phyloP scores from a whole-genome alignment of 441 rosid genomes.

The Oxalis stricta region DNA sequence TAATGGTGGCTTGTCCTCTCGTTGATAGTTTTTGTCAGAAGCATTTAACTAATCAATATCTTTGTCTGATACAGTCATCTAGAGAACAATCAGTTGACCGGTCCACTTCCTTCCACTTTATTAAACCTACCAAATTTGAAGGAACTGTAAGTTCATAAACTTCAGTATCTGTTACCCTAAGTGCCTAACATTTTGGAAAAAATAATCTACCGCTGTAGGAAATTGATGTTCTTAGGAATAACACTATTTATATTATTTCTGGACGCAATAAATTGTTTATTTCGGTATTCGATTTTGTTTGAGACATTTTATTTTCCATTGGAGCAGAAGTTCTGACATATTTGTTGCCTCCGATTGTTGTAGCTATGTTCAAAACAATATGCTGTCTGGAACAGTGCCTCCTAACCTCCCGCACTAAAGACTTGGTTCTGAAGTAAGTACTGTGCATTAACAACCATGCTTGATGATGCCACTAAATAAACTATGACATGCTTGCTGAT shows the following conservation, averaged over 20 bases:
- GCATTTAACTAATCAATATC: conserved; percentile 12
- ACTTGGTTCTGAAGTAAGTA: conserved; percentile 58
- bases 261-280: neutral
- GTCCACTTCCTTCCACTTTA: conserved; percentile 64
- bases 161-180: conserved; percentile 1
- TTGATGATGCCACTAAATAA: neutral
- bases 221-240: conserved; percentile 1
- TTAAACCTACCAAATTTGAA: conserved; percentile 60
- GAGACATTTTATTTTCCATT: neutral
- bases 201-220: neutral
- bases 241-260: neutral
- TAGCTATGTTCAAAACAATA: conserved; percentile 81
- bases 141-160: conserved; percentile 70
- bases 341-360: conserved; percentile 17
- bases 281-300: neutral
- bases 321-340: conserved; percentile 1
- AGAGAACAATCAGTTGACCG: conserved; percentile 75
- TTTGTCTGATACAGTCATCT: conserved; percentile 56
- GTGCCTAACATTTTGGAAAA: neutral
- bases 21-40: conserved; percentile 5
- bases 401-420: conserved; percentile 33
- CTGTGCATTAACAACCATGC: conserved; percentile 2
- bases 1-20: conserved; percentile 8
- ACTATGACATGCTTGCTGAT: neutral
- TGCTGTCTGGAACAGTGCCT: conserved; percentile 67